Evolutionary conservation across 192 early-diverging fungal genomes (phyloP), one percentile per base, ranked within the genome.

Genomic region (Ambispora gerdemannii): DNA sequence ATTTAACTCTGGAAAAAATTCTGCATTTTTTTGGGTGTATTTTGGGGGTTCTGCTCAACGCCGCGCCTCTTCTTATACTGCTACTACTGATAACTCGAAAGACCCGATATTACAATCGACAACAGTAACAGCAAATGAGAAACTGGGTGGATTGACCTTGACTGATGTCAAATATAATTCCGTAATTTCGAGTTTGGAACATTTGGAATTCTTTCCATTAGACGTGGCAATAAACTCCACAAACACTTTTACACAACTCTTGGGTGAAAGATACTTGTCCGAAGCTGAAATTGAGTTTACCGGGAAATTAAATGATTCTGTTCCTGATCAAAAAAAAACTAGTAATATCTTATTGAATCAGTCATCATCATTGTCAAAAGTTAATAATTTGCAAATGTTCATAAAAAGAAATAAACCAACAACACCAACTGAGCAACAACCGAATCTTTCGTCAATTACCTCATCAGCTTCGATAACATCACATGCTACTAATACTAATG

Each of bases 1-100:
- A 64, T 92, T 90, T 70, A 87, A 86, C 13, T 79, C 84, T 2
- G 88, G 91, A 13, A 86, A 84, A 47, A 74, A 87, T 36, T 77
- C 89, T 1, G 92, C 86, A 2, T 91, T 91, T 50, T 87, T 91
- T 71, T 70, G 76, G 20, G 60, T 80, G n/a, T 17, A 73, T 28
- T 8, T 28, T 50, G 13, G 61, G 28, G 13, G 27, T 50, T 15
- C 72, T 64, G 17, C 36, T 60, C 3, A 70, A 66, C 1, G 51
- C 56, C 15, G 32, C n/a, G n/a, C n/a, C n/a, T n/a, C n/a, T 22
- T 19, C 28, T 38, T 50, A 20, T 31, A 33, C 52, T 34, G 33
- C 56, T 64, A 32, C 38, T 71, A 62, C 70, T 65, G 50, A 24
- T 72, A 58, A 36, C n/a, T 47, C 63, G 25, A 33, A 17, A 28